These are phyloP conservation scores for Niebla homalea DNA, from an alignment of 495 filamentous ascomycete genomes.

Conservation along the genomic window DNA sequence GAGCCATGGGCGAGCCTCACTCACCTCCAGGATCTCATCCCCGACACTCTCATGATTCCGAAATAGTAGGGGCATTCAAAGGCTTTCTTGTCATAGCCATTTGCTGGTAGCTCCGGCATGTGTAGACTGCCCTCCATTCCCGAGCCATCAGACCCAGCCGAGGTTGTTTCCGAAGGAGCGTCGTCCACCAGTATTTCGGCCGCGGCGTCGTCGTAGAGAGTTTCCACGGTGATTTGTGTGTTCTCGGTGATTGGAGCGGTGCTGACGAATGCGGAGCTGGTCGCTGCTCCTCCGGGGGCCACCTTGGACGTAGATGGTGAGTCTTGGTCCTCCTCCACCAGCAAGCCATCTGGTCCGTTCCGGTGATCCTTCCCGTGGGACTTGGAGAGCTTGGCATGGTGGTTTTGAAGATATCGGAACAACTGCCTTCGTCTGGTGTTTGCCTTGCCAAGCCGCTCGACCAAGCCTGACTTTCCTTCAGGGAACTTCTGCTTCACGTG, in stretches of 20 bases:
- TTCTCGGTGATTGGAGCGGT: not conserved
- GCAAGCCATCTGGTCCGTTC: too few relatives aligned
- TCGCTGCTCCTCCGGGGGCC: not conserved
- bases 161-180: not conserved
- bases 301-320: too few relatives aligned
- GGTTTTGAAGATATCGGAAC: slow-evolving; percentile 25
- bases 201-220: not conserved
- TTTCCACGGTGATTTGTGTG: not conserved
- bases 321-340: too few relatives aligned
- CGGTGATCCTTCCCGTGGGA: too few relatives aligned
- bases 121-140: not conserved
- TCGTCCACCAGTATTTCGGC: not conserved
- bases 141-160: not conserved
- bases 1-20: not conserved
- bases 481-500: slow-evolving; percentile 18
- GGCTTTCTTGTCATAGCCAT: not conserved
- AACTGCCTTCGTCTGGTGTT: slow-evolving; percentile 28
- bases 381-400: slow-evolving; percentile 22
- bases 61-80: not conserved
- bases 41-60: not conserved
- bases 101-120: not conserved
- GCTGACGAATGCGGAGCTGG: not conserved
- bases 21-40: not conserved
- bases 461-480: slow-evolving; percentile 6
- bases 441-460: slow-evolving; percentile 25